phyloP scores from a whole-genome alignment of 2,329 filamentous ascomycete species.

The Calonectria pseudoreteaudii region DNA sequence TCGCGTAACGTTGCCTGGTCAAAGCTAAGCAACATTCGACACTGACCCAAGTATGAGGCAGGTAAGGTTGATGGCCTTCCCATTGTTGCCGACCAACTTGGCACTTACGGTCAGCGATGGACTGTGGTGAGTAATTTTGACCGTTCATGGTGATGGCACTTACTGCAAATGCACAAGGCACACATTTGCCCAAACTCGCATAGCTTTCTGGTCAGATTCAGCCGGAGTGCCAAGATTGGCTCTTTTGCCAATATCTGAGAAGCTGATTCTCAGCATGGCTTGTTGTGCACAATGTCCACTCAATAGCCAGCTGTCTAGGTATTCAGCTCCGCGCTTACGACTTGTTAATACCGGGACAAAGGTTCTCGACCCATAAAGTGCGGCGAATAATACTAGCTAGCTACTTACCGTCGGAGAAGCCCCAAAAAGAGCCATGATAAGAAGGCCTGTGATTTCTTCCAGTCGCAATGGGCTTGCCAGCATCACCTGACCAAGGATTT shows the following conservation, averaged over 20 bases:
- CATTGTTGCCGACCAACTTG: constrained; percentile 56
- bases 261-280: constrained; percentile 56
- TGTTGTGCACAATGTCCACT: constrained; percentile 57
- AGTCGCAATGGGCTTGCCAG: constrained; percentile 53
- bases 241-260: constrained; percentile 53
- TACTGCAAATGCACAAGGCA: constrained; percentile 35
- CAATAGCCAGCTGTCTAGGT: constrained; percentile 57
- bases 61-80: constrained; percentile 54
- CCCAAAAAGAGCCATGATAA: constrained; percentile 50
- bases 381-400: background rate
- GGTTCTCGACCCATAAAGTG: no score
- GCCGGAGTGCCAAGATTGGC: constrained; percentile 48
- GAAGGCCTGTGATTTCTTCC: constrained; percentile 54
- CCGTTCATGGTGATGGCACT: background rate
- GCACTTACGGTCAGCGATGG: background rate
- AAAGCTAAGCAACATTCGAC: constrained; percentile 53
- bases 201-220: constrained; percentile 47
- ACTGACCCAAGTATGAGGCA: constrained; percentile 52
- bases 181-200: constrained; percentile 34
- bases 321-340: constrained; percentile 45
- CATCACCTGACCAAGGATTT: constrained; percentile 53
- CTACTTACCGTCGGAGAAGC: constrained; percentile 33
- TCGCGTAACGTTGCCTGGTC: constrained; percentile 56
- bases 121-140: background rate
- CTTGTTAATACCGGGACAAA: background rate